Evolutionary conservation across 768 basidiomycete species (phyloP), one percentile per base, ranked within the genome.

Genomic region (Krasilnikovozyma curviuscula): DNA sequence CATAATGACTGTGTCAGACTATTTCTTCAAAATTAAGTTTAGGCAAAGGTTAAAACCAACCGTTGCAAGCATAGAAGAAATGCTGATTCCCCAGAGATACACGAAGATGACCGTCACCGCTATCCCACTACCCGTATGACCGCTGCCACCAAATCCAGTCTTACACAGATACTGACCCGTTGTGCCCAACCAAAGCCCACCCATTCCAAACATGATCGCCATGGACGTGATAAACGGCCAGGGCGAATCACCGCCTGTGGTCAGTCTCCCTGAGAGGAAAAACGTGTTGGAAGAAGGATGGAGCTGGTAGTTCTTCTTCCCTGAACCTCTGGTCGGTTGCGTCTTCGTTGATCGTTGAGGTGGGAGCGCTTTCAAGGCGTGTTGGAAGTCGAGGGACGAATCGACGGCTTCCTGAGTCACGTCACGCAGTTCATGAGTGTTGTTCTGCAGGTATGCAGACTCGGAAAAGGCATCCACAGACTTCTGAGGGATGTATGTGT

Each of bases 121-220:
- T 19, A 63, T 59, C 1, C 69, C 71, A 0, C 80, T 79, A 13
- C 78, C 73, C 5, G 75, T 77, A 6, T 78, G 73, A 41, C 82
- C 81, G 51, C 56, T 38, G 46, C 57, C 48, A 8, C 51, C 43
- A 21, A 57, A 41, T 50, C 77, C 70, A 56, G 86, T 69, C 31
- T 67, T 66, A 88, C 89, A 95, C 73, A 89, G 79, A 75, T 79
- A 91, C 16, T 79, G 76, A 39, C 78, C 80, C 1, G 85, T 88
- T 23, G 84, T 84, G 9, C 76, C 81, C 54, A 93, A 76, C 83
- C 84, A 98, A 8, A 81, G 64, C 0, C 77, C 83, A 2, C 81
- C 68, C 39, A 95, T 70, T 2, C 70, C 70, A 23, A 86, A 59
- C 24, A 79, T 66, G 19, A 91, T 46, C 1, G 63, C 59, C 41